These are phyloP conservation scores for Stromatinia cepivora DNA, from an alignment of 2,329 filamentous ascomycete genomes.

Conservation along the genomic window DNA sequence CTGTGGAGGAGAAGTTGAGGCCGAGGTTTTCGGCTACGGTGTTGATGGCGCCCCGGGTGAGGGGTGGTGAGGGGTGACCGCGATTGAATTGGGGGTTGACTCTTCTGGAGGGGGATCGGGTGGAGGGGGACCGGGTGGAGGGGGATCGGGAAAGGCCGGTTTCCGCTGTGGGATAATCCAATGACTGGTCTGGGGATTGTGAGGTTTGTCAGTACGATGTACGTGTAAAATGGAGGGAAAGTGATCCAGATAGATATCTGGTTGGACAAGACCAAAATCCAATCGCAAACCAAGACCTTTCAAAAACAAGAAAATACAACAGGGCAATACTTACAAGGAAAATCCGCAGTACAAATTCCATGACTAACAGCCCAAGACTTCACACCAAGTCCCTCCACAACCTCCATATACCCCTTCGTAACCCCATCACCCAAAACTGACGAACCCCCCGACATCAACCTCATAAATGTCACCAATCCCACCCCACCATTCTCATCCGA, in stretches of 20 bases:
- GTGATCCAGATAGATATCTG: background rate
- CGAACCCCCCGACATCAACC: constrained; percentile 86
- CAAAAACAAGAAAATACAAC: constrained; percentile 47
- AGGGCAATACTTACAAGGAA: constrained; percentile 50
- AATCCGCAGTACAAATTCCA: constrained; percentile 79
- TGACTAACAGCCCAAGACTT: constrained; percentile 87
- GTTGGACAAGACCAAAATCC: background rate
- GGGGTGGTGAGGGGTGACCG: background rate
- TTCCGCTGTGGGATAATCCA: background rate
- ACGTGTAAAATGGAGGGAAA: too few species aligned
- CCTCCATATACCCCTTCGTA: constrained; percentile 79
- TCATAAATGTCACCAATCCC: constrained; percentile 85
- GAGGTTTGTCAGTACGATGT: background rate
- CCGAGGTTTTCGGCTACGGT: background rate
- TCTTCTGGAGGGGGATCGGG: background rate
- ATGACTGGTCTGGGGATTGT: background rate
- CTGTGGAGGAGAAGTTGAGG: background rate
- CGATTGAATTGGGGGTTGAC: background rate
- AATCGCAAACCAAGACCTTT: background rate
- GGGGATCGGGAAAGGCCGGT: too few species aligned
- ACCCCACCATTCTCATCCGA: constrained; percentile 95
- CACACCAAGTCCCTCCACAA: constrained; percentile 85
- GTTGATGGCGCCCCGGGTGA: too few species aligned
- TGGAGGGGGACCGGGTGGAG: too few species aligned
- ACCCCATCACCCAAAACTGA: constrained; percentile 79